A percentile compares a stretch with the other conserved stretches of the same genome.
phyloP scores from a whole-genome alignment of 2,329 filamentous ascomycete species.

The Lizonia empirigonia region DNA sequence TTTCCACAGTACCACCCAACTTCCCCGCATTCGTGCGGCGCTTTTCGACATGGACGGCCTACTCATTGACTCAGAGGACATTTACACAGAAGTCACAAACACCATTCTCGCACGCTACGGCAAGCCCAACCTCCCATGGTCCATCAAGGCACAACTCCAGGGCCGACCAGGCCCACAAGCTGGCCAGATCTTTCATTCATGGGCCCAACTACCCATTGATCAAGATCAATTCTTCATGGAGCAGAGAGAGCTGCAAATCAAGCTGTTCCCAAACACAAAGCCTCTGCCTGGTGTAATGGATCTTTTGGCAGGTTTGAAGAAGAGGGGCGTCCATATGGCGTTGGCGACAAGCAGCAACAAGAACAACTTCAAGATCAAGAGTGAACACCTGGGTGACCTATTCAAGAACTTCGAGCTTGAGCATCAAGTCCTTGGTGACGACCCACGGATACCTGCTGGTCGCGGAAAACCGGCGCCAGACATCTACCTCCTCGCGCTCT shows the following conservation, averaged over 20 bases:
- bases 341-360: constrained; percentile 80
- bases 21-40: constrained; percentile 83
- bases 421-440: constrained; percentile 83
- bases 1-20: constrained; percentile 22
- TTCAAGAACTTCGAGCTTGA: constrained; percentile 71
- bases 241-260: constrained; percentile 67
- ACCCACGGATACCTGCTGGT: constrained; percentile 74
- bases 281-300: constrained; percentile 78
- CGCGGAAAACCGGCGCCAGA: constrained; percentile 94
- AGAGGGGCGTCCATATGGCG: constrained; percentile 73
- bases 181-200: constrained; percentile 70
- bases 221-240: constrained; percentile 68
- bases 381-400: constrained; percentile 58
- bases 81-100: constrained; percentile 85
- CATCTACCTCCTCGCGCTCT: constrained; percentile 86
- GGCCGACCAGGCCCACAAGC: constrained; percentile 65
- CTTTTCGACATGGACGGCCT: constrained; percentile 99
- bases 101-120: constrained; percentile 75
- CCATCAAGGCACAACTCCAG: constrained; percentile 87
- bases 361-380: constrained; percentile 79
- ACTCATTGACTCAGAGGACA: constrained; percentile 89
- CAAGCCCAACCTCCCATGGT: constrained; percentile 82
- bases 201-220: constrained; percentile 83
- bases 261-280: constrained; percentile 74
- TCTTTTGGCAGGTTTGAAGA: constrained; percentile 67